Evolutionary conservation across 805 yeast genomes (phyloP).

Genomic region (Ogataea glucozyma): DNA sequence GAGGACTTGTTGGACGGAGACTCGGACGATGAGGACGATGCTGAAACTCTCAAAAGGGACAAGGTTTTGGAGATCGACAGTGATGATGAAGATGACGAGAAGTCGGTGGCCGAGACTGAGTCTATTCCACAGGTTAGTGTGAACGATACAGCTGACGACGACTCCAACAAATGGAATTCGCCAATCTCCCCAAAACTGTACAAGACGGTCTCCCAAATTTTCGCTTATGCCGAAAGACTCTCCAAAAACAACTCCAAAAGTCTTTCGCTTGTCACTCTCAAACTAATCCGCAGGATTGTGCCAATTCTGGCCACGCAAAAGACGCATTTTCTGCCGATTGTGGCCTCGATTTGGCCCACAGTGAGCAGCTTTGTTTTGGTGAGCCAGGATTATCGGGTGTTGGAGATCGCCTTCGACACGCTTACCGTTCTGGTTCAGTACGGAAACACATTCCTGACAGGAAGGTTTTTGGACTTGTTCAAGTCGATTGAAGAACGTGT

Average conservation of each 20-base stretch:
- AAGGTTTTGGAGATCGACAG: conserved; percentile 33
- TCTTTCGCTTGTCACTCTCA: conserved; percentile 57
- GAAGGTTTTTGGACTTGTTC: conserved; percentile 47
- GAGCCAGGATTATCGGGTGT: conserved; percentile 32
- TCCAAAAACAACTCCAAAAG: conserved; percentile 65
- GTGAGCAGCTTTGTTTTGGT: conserved; percentile 27
- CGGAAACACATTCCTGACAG: conserved; percentile 48
- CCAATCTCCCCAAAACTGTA: conserved; percentile 66
- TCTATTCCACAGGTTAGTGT: conserved; percentile 27
- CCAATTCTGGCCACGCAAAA: conserved; percentile 56
- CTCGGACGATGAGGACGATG: conserved; percentile 19
- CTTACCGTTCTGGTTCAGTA: conserved; percentile 33
- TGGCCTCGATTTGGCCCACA: conserved; percentile 56
- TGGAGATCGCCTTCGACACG: conserved; percentile 32
- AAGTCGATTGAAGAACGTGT: conserved; percentile 12
- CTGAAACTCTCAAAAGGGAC: conserved; percentile 21
- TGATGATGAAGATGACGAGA: conserved; percentile 40
- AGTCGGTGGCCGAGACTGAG: conserved; percentile 40
- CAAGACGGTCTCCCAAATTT: conserved; percentile 56
- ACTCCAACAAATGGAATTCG: conserved; percentile 64
- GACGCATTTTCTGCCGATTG: conserved; percentile 47
- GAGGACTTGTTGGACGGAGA: conserved; percentile 11
- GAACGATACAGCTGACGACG: conserved; percentile 25
- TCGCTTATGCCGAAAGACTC: conserved; percentile 65
- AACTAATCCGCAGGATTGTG: conserved; percentile 43